Conservation (phyloP, 2,329 filamentous ascomycete genomes). For the Talaromyces sp. region DNA sequence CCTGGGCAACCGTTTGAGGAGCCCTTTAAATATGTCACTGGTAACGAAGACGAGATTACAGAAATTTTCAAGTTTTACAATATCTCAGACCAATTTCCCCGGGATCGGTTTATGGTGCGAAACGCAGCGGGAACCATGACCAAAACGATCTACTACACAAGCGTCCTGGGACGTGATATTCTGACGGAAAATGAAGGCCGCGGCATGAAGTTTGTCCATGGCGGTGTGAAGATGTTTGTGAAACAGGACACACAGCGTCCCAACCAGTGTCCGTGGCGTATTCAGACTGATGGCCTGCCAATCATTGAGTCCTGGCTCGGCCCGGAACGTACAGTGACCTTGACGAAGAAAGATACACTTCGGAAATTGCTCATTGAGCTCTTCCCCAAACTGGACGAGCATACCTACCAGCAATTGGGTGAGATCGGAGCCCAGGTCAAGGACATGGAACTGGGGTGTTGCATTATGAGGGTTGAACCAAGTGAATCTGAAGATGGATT, state of each 20-base stretch:
- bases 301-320: constrained; percentile 90
- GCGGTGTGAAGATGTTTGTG: constrained; percentile 98
- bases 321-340: constrained; percentile 65
- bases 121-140: constrained; percentile 83
- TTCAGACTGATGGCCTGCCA: constrained; percentile 88
- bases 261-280: constrained; percentile 86
- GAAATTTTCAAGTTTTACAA: constrained; percentile 80
- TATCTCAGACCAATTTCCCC: constrained; percentile 76
- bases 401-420: constrained; percentile 68
- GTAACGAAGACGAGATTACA: constrained; percentile 68
- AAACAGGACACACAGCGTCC: constrained; percentile 88
- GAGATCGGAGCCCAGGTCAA: constrained; percentile 82
- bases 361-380: constrained; percentile 83
- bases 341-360: constrained; percentile 74
- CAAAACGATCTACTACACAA: constrained; percentile 97
- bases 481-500: constrained; percentile 58
- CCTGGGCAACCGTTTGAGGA: constrained; percentile 64
- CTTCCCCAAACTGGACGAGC: constrained; percentile 82
- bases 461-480: constrained; percentile 77
- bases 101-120: constrained; percentile 90
- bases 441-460: constrained; percentile 84
- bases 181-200: constrained; percentile 81
- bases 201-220: constrained; percentile 92
- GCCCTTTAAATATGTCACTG: constrained; percentile 83
- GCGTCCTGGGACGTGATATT: constrained; percentile 75